These are phyloP conservation scores for Calonectria multiphialidica DNA, from an alignment of 2,329 filamentous ascomycete species.

Conservation along the genomic window DNA sequence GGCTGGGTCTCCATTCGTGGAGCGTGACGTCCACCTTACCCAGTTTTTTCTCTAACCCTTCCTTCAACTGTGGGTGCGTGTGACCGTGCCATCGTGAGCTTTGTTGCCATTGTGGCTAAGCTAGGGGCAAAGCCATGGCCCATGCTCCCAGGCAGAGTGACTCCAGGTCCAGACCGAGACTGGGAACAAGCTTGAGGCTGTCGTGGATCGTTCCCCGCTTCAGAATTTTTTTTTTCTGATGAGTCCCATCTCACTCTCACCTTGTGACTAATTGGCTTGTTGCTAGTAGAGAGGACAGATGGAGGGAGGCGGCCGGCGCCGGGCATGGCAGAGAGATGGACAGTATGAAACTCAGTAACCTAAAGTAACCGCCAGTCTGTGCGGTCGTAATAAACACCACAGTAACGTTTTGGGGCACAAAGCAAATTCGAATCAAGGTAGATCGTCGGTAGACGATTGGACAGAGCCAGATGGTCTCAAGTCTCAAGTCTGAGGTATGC, in stretches of 20 bases:
- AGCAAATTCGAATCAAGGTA: neutral
- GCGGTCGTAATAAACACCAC: neutral
- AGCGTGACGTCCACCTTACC: neutral
- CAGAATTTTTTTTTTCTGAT: neutral
- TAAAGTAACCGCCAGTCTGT: neutral
- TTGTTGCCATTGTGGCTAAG: conserved; percentile 19
- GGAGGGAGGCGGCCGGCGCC: neutral
- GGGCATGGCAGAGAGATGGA: neutral
- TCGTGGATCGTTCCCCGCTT: conserved; percentile 5
- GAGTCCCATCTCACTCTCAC: neutral
- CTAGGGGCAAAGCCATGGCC: conserved; percentile 10
- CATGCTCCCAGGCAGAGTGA: conserved; percentile 17
- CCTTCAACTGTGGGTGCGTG: neutral
- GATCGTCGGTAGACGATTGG: neutral
- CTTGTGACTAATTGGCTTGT: neutral
- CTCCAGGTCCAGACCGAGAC: conserved; percentile 4
- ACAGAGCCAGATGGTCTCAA: no score
- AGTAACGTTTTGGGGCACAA: neutral
- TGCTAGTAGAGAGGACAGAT: no score
- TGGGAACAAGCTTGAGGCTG: conserved; percentile 8
- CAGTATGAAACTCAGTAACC: neutral
- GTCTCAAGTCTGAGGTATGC: neutral
- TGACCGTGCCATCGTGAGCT: conserved; percentile 35
- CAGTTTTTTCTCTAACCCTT: neutral
- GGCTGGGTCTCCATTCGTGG: neutral